Evolutionary conservation across 1,284 basidiomycete species (phyloP).

Genomic region (Austroboletus niveus): DNA sequence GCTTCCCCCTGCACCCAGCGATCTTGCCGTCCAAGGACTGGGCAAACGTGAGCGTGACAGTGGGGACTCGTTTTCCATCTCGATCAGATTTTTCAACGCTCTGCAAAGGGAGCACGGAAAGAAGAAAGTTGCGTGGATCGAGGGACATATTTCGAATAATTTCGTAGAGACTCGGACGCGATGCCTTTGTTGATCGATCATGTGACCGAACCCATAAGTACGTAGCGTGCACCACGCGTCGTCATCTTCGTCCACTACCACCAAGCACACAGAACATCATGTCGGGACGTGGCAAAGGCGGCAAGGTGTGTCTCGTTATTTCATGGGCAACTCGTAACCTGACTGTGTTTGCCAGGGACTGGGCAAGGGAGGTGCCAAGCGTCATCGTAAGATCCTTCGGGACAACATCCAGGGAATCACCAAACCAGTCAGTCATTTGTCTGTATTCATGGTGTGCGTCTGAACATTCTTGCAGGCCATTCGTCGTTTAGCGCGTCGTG

Average conservation of each 20-base stretch:
- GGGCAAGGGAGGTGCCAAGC: slow-evolving; percentile 72
- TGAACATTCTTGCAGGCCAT: slow-evolving; percentile 51
- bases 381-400: slow-evolving; percentile 67
- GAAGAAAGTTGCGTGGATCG: slow-evolving; percentile 24
- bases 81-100: slow-evolving; percentile 12
- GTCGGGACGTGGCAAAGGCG: slow-evolving; percentile 43
- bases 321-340: not conserved
- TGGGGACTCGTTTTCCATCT: slow-evolving; percentile 35
- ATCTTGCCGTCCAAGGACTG: slow-evolving; percentile 95
- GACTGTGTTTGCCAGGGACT: slow-evolving; percentile 40
- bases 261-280: slow-evolving; percentile 18
- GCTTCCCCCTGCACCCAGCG: slow-evolving; percentile 70
- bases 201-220: slow-evolving; percentile 6
- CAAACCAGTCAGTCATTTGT: slow-evolving; percentile 36
- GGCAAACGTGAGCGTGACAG: slow-evolving; percentile 89
- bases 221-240: not conserved
- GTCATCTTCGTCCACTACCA: slow-evolving; percentile 7
- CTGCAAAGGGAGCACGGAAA: slow-evolving; percentile 26
- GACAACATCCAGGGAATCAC: slow-evolving; percentile 74
- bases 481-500: slow-evolving; percentile 82
- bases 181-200: slow-evolving; percentile 9
- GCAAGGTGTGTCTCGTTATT: slow-evolving; percentile 27
- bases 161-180: not conserved
- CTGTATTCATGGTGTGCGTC: not conserved
- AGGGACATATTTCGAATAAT: not conserved